Base-by-base conservation (phyloP, 2,329 filamentous ascomycete species). In the Colletotrichum gigasporum region DNA sequence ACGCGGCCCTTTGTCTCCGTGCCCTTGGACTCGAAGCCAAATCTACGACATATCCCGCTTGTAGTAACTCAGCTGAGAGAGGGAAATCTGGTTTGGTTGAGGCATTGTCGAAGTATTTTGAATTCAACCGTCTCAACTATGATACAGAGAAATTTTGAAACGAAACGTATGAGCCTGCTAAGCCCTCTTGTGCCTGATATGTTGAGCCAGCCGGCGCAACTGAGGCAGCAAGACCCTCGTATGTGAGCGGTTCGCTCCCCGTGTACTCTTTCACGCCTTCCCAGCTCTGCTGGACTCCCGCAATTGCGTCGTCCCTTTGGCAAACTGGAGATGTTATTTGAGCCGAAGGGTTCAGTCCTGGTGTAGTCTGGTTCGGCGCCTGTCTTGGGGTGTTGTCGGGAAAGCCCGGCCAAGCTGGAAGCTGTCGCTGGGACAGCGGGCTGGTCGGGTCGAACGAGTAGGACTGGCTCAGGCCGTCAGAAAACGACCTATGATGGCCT, bases 141-240 rank as follows among this genome's bases (percentile, higher is more conserved):
- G 50, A 16, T 54, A 64, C 61, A 54, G 61, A 53, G 26, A 64
- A 64, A 22, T 35, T 54, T n/a, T 64, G 61, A 3, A 53, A 64
- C 28, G 50, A 48, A 16, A 61, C 30, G 41, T 41, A 64, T 5
- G 61, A 28, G 22, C 39, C 34, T 7, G 32, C 51, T 6, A 62
- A 35, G 9, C 35, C 59, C 20, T 62, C 59, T 30, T 50, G 37
- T 1, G 47, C 2, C 20, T 35, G 48, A 28, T 59, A 64, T 1
- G 41, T 18, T 5, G 32, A 22, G 22, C 41, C 48, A 18, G 55
- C 34, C 6, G 61, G 16, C 11, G 54, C 4, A 11, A 59, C 54
- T 32, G 60, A 35, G 5, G 55, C 26, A 14, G 55, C 26, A 18
- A 64, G 32, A 18, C 45, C 41, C 24, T 61, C 39, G 24, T 48